Conservation (phyloP, 1,284 basidiomycete genomes). For the Amylostereum chailletii region DNA sequence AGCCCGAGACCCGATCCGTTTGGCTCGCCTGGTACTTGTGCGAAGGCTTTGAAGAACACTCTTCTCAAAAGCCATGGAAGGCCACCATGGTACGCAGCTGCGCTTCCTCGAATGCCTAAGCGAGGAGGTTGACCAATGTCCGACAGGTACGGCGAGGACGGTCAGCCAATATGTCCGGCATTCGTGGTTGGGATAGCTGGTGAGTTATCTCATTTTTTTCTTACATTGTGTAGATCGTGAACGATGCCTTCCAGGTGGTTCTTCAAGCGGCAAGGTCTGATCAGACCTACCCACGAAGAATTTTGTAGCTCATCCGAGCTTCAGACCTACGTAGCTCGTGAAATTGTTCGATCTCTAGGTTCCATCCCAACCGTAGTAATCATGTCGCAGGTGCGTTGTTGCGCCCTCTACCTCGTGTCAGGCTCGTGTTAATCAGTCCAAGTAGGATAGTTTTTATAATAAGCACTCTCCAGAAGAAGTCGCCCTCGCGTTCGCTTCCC, state of each 20-base stretch:
- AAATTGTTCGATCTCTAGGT: slow-evolving; percentile 76
- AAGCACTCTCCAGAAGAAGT: slow-evolving; percentile 73
- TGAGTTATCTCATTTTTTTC: slow-evolving; percentile 32
- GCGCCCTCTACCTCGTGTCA: background rate
- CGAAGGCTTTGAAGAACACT: slow-evolving; percentile 53
- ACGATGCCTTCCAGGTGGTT: slow-evolving; percentile 54
- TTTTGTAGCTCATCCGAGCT: slow-evolving; percentile 9
- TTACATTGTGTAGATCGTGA: slow-evolving; percentile 4
- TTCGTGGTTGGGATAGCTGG: slow-evolving; percentile 95
- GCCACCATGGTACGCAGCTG: slow-evolving; percentile 57
- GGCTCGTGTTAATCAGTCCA: background rate
- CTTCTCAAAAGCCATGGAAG: slow-evolving; percentile 78
- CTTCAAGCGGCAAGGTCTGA: slow-evolving; percentile 86
- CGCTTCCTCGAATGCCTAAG: background rate
- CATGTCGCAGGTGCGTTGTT: slow-evolving; percentile 60
- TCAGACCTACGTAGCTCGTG: slow-evolving; percentile 86
- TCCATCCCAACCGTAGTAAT: slow-evolving; percentile 87
- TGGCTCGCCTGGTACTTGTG: background rate
- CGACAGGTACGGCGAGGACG: slow-evolving; percentile 68
- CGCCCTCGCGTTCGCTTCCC: slow-evolving; percentile 73
- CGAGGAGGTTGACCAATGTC: background rate
- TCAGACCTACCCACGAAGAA: background rate
- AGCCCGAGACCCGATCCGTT: slow-evolving; percentile 3
- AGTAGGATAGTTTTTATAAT: slow-evolving; percentile 91
- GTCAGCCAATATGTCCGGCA: slow-evolving; percentile 58